Conservation (phyloP, 208 protist species). For the Leishmania aethiopica region DNA sequence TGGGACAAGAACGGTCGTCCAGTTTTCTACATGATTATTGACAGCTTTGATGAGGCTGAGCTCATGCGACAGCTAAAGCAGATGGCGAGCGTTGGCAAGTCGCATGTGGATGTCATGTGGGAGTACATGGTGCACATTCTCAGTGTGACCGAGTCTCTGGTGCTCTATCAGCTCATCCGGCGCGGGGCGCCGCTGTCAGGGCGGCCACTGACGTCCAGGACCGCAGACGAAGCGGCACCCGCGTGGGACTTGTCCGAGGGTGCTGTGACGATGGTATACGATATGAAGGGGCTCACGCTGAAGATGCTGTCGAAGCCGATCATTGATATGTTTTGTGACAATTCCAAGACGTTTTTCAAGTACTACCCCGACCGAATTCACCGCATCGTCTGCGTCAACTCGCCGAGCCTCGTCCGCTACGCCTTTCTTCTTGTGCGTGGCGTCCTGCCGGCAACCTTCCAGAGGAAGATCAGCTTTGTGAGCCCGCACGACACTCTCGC, state of each 20-base stretch:
- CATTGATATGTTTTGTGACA: slow-evolving; percentile 27
- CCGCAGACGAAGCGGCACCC: background rate
- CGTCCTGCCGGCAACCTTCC: slow-evolving; percentile 24
- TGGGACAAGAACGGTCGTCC: slow-evolving; percentile 66
- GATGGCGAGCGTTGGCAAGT: slow-evolving; percentile 35
- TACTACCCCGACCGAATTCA: slow-evolving; percentile 68
- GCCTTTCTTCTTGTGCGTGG: slow-evolving; percentile 29
- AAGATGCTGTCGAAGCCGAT: slow-evolving; percentile 40
- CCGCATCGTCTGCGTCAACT: slow-evolving; percentile 58
- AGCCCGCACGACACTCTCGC: slow-evolving; percentile 22
- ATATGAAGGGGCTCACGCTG: slow-evolving; percentile 43
- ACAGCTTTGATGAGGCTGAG: slow-evolving; percentile 20
- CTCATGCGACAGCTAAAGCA: slow-evolving; percentile 37
- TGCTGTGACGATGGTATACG: slow-evolving; percentile 33
- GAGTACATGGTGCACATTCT: slow-evolving; percentile 48
- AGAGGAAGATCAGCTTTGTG: slow-evolving; percentile 54
- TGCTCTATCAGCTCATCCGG: slow-evolving; percentile 39
- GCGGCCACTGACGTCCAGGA: too few relatives aligned
- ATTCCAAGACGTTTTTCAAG: slow-evolving; percentile 33
- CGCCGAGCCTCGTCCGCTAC: slow-evolving; percentile 29
- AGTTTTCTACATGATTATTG: slow-evolving; percentile 55
- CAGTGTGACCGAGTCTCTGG: slow-evolving; percentile 40
- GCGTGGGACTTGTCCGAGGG: slow-evolving; percentile 16
- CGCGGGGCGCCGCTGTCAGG: slow-evolving; percentile 13
- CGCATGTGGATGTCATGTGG: slow-evolving; percentile 38